Evolutionary conservation across 495 filamentous ascomycete genomes (phyloP).

Genomic region (Friedmanniomyces endolithicus): DNA sequence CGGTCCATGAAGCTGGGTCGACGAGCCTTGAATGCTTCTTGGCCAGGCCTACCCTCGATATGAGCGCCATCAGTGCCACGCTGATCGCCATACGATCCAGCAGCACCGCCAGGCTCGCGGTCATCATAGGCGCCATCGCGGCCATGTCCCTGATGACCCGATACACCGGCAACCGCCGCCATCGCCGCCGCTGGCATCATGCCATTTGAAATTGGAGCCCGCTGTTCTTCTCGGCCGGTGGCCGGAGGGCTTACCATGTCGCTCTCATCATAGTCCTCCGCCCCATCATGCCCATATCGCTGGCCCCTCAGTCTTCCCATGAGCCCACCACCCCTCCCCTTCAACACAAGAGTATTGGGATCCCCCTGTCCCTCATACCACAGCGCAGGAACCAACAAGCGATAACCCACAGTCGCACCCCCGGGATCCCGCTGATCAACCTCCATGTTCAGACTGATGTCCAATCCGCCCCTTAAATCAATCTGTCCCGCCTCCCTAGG

Average conservation of each 20-base stretch:
- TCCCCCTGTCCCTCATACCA: conserved; percentile 33
- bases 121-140: too few species aligned
- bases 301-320: not conserved
- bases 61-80: not conserved
- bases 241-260: too few species aligned
- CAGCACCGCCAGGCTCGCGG: too few species aligned
- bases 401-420: conserved; percentile 79
- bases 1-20: not conserved
- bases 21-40: too few species aligned
- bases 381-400: conserved; percentile 70
- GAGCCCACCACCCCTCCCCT: not conserved
- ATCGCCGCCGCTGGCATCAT: too few species aligned
- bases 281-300: too few species aligned
- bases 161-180: too few species aligned
- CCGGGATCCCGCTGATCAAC: conserved; percentile 70
- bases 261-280: too few species aligned
- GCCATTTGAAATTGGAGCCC: too few species aligned
- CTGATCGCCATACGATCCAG: too few species aligned
- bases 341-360: not conserved
- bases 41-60: not conserved
- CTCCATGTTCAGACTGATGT: conserved; percentile 77
- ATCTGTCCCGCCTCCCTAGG: conserved; percentile 30
- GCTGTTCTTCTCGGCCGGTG: too few species aligned
- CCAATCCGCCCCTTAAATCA: conserved; percentile 65
- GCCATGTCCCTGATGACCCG: too few species aligned